Percentiles rank a stretch among this genome's conserved stretches.
phyloP scores from a whole-genome alignment of 352 stramenopile species.

The Phytophthora constricta region DNA sequence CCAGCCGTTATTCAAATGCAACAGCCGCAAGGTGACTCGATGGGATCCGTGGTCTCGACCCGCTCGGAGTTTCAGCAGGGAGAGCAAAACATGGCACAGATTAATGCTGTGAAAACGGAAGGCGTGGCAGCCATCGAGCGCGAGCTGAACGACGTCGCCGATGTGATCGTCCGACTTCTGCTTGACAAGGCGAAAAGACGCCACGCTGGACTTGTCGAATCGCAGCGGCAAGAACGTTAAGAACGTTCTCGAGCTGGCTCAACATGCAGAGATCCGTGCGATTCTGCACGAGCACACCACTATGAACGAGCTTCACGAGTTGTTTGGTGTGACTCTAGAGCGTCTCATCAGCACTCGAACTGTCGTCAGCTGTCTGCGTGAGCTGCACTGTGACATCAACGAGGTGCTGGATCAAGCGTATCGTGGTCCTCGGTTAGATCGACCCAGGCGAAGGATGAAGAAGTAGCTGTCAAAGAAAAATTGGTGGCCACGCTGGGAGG shows the following conservation, averaged over 20 bases:
- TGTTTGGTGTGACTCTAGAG: slow-evolving; percentile 14
- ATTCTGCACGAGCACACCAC: slow-evolving; percentile 9
- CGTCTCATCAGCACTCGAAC: slow-evolving; percentile 23
- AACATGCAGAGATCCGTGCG: not conserved
- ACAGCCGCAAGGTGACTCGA: too few relatives aligned
- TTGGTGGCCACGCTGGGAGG: slow-evolving; percentile 6
- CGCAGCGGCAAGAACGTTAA: slow-evolving; percentile 1
- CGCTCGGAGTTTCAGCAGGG: too few relatives aligned
- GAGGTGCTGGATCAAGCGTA: slow-evolving; percentile 1
- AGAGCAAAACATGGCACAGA: slow-evolving; percentile 5
- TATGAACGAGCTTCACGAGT: not conserved
- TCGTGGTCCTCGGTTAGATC: not conserved
- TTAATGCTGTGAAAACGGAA: slow-evolving; percentile 6
- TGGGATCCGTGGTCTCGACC: not conserved
- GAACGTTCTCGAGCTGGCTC: slow-evolving; percentile 15
- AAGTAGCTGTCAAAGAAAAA: slow-evolving; percentile 4
- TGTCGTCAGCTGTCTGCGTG: slow-evolving; percentile 9
- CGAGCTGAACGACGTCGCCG: not conserved
- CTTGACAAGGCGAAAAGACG: slow-evolving; percentile 8
- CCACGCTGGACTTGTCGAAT: slow-evolving; percentile 18
- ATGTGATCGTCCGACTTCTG: slow-evolving; percentile 19
- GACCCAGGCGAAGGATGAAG: slow-evolving; percentile 9
- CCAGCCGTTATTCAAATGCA: too few relatives aligned
- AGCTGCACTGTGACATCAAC: slow-evolving; percentile 22
- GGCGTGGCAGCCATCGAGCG: slow-evolving; percentile 7